A percentile compares a stretch with the other conserved stretches of the same genome.
Conservation (phyloP, 805 yeast species). For the Teunomyces lycoperdinae region DNA sequence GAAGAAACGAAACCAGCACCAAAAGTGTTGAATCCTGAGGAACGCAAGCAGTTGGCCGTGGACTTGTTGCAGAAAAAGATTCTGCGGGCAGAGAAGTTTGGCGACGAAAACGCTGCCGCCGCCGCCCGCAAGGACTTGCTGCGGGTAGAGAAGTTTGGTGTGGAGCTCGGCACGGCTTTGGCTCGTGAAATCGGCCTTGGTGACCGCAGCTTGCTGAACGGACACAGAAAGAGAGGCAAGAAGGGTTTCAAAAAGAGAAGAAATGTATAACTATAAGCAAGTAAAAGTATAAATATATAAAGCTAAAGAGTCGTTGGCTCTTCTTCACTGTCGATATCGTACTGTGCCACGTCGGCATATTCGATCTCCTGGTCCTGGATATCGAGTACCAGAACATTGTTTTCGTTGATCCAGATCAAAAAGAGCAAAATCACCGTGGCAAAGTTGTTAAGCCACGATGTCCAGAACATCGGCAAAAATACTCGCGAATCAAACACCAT, state of each 20-base stretch:
- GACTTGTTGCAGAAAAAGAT: conserved; percentile 66
- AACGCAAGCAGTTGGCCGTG: conserved; percentile 64
- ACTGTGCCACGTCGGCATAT: conserved; percentile 14
- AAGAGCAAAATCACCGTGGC: conserved; percentile 15
- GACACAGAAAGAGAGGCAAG: conserved; percentile 12
- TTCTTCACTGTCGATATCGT: conserved; percentile 16
- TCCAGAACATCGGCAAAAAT: background rate
- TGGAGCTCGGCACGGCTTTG: conserved; percentile 61
- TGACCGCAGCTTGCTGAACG: conserved; percentile 29
- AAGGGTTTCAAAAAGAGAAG: conserved; percentile 1
- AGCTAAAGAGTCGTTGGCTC: conserved; percentile 3
- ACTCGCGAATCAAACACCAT: background rate
- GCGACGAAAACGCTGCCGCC: conserved; percentile 55
- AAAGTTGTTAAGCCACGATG: conserved; percentile 6
- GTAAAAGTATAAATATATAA: background rate
- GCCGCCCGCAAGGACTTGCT: conserved; percentile 59
- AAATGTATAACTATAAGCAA: background rate
- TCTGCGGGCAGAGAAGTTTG: conserved; percentile 74
- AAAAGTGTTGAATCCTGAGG: conserved; percentile 57
- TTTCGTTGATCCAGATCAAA: conserved; percentile 29
- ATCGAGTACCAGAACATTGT: conserved; percentile 27
- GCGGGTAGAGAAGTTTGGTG: conserved; percentile 83
- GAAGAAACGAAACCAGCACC: conserved; percentile 31
- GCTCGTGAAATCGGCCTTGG: conserved; percentile 66
- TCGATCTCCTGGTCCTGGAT: conserved; percentile 5